Evolutionary conservation across 768 basidiomycete species (phyloP), one percentile per base, ranked within the genome.

Genomic region (Trametes cinnabarina): DNA sequence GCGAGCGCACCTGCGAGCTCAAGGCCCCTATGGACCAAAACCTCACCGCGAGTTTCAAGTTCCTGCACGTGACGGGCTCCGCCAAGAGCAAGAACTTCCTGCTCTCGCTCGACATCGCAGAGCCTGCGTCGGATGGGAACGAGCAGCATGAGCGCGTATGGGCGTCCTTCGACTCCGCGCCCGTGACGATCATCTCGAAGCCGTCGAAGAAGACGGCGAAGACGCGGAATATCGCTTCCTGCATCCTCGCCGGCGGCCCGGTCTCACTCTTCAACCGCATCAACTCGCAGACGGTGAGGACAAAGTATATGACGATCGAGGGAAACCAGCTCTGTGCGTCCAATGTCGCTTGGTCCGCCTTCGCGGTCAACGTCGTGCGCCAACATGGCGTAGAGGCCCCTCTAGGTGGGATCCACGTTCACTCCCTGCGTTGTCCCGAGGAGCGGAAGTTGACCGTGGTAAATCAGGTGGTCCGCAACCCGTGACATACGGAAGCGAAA

Each of bases 151-250:
- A 88, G 62, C 88, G 90, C 58, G 72, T 88, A 57, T 96, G 93
- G 94, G 92, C 92, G 9, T 85, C 90, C 30, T 94, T 97, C 76
- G 87, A 92, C 71, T 96, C 94, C 28, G 87, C 90, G 32, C 91
- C 93, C 46, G 88, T 98, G 66, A 88, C 90, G 44, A 94, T 97
- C 74, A 94, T 98, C 68, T 95, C 94, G 67, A 97, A 97, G 72
- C 94, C 94, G 32, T 94, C 93, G 58, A 95, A 95, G 82, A 95
- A 94, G 80, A 96, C 93, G 10, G 92, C 92, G 57, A 96, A 95
- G 77, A 94, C 94, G 66, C 88, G 94, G 76, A 88, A 91, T 77
- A 89, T 90, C 69, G 88, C 87, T 42, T 92, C 87, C 20, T 95
- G 93, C 76, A 93, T 97, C 71, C 81, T 93, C 53, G 88, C 88